phyloP scores from a whole-genome alignment of 2,329 filamentous ascomycete genomes.

The Tolypocladium sp. region DNA sequence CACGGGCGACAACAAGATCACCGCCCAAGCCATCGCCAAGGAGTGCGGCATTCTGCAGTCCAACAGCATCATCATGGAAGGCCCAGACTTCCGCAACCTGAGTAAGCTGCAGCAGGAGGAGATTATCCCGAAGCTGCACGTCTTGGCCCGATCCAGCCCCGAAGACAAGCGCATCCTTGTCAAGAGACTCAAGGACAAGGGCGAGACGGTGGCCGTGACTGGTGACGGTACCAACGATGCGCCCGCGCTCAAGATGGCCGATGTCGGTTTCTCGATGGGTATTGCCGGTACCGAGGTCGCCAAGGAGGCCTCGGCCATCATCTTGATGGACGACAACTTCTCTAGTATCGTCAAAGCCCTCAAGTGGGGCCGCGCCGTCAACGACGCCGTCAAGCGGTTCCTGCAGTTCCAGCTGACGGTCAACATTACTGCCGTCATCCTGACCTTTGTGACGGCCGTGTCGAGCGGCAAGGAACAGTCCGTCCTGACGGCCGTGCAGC shows the following conservation, averaged over 20 bases:
- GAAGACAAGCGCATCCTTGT: slow-evolving; percentile 71
- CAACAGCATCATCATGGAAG: slow-evolving; percentile 66
- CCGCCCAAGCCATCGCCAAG: slow-evolving; percentile 67
- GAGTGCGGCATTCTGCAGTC: slow-evolving; percentile 68
- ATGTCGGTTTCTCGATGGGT: slow-evolving; percentile 81
- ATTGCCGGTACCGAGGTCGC: slow-evolving; percentile 77
- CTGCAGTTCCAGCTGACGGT: slow-evolving; percentile 74
- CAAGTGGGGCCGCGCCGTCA: slow-evolving; percentile 71
- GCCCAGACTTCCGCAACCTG: slow-evolving; percentile 67
- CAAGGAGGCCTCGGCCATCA: slow-evolving; percentile 77
- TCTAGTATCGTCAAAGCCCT: slow-evolving; percentile 77
- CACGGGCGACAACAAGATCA: slow-evolving; percentile 73
- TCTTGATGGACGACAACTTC: slow-evolving; percentile 84
- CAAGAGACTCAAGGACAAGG: slow-evolving; percentile 59
- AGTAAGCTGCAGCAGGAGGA: slow-evolving; percentile 55
- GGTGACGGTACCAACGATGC: slow-evolving; percentile 81
- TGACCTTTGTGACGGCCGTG: slow-evolving; percentile 84
- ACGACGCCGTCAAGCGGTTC: slow-evolving; percentile 70
- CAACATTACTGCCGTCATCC: slow-evolving; percentile 80
- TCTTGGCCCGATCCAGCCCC: slow-evolving; percentile 65
- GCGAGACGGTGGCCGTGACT: slow-evolving; percentile 73
- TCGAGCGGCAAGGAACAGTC: slow-evolving; percentile 58
- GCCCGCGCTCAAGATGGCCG: slow-evolving; percentile 69
- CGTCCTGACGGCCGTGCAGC: slow-evolving; percentile 79
- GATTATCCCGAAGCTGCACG: slow-evolving; percentile 60